phyloP scores from a whole-genome alignment of 169 alveolate species.

The Theileria orientalis region DNA sequence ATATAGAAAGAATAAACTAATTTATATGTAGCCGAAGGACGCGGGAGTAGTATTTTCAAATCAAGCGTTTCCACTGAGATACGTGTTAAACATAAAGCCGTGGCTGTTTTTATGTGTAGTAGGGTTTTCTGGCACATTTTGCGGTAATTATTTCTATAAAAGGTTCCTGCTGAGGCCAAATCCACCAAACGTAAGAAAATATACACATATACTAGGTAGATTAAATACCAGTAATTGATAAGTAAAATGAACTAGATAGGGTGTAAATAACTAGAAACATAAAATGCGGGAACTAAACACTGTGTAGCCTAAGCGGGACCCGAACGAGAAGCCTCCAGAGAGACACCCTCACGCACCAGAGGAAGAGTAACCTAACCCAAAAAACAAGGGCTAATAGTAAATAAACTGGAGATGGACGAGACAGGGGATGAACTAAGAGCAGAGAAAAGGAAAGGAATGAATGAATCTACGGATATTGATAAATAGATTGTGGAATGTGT shows the following conservation, averaged over 20 bases:
- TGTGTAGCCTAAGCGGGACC: conserved; percentile 61
- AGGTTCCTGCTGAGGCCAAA: conserved; percentile 68
- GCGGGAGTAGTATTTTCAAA: conserved; percentile 78
- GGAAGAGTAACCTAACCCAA: conserved; percentile 18
- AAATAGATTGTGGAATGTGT: too few relatives aligned
- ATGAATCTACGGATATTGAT: too few relatives aligned
- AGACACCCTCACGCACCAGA: conserved; percentile 68
- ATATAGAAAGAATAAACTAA: neutral
- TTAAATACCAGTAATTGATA: neutral
- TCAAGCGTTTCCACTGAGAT: conserved; percentile 62
- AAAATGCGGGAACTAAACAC: too few relatives aligned
- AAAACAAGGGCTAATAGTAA: too few relatives aligned
- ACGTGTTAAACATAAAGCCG: conserved; percentile 67
- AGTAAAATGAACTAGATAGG: neutral
- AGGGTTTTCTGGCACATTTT: conserved; percentile 77
- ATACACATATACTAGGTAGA: neutral
- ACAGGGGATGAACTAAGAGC: too few relatives aligned
- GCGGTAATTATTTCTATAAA: conserved; percentile 72
- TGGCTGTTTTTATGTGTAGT: conserved; percentile 68
- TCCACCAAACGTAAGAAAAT: conserved; percentile 74
- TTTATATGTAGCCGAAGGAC: conserved; percentile 68
- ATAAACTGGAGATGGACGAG: too few relatives aligned
- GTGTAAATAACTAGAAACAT: too few relatives aligned
- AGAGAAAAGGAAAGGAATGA: too few relatives aligned
- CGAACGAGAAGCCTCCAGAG: conserved; percentile 58